Base-by-base conservation (phyloP, 495 filamentous ascomycete genomes). In the Geopyxis carbonaria region DNA sequence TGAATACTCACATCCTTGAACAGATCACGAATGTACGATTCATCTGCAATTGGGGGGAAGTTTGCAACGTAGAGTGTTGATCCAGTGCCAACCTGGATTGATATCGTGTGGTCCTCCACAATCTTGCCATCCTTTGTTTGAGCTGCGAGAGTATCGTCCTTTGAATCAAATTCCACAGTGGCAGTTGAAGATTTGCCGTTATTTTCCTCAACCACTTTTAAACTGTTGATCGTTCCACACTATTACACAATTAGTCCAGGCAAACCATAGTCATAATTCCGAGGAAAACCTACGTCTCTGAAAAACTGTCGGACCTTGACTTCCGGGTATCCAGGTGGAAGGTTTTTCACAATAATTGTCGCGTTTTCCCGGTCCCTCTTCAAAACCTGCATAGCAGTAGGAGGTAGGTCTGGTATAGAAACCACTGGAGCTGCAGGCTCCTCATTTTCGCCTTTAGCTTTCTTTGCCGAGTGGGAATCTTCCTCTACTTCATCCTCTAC, bases 321-420 rank as follows among this genome's bases (percentile, higher is more conserved):
- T 52, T 83, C 72, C 2, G 75, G 78, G 3, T 72, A 72, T 21
- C 73, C 66, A 1, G 46, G 43, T 4, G 89, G 84, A 20, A 97
- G 55, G 45, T 83, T 76, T 25, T 69, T 73, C 19, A 91, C 75
- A 31, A 89, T 70, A 20, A 93, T 70, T 0, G 81, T 83, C 2
- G 81, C 78, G 55, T 93, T 76, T 48, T 97, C 89, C 27, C 89
- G 74, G 56, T 95, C 85, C 22, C 89, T 75, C 48, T 78, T 81
- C 16, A 68, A 61, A 5, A 57, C 57, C 1, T 60, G 60, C 3
- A 59, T 41, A 19, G 49, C 53, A 38, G 61, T 42, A 45, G 57
- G 47, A 46, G 60, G 42, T 51, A 38, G n/a, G 55, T 50, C 28
- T 14, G 36, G 21, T 16, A 30, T 8, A 30, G 29, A 33, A 27